Base-by-base conservation (phyloP, 1,139 yeast species). In the Pichia sp. region DNA sequence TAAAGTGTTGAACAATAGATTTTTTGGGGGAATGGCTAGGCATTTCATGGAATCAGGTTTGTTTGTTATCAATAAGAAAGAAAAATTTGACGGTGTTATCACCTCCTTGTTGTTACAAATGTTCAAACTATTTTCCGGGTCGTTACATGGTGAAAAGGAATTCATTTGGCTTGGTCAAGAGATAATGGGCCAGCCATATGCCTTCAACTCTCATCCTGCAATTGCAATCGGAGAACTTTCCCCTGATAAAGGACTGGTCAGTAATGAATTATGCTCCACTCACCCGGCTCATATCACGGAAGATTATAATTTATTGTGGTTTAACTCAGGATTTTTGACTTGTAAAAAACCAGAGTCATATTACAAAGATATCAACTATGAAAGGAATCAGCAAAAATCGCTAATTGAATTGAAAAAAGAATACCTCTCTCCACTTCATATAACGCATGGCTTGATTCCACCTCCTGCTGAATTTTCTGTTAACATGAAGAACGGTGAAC, bases 211-310 rank as follows among this genome's bases (percentile, higher is more conserved):
- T 42, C 71, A 77, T 62, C 74, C 74, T 54, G 80, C 81, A 13
- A 84, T 80, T 8, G 73, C 84, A 0, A 73, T 78, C 30, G 86
- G 86, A 19, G 75, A 74, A 66, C 71, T 58, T 52, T 67, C 73
- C 1, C 57, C 60, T 5, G 59, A 62, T 54, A 62, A 56, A 47
- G 51, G 57, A 61, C 36, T 73, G 70, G 62, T 67, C 1, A 69
- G 82, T 0, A 67, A 69, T 48, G 86, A 81, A 63, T 69, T 84
- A 8, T 85, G 90, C 63, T 80, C 87, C 0, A 76, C 83, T 1
- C 90, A 85, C 66, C 88, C 90, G 0, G 88, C 87, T 0, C 92
- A 85, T 67, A 65, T 83, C 1, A 71, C 74, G 54, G 74, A 74
- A 50, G 82, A 81, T 5, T 72, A 72, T 44, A 60, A 61, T 5